Conservation (phyloP, 2,329 filamentous ascomycete genomes). For the Sclerotinia glacialis region DNA sequence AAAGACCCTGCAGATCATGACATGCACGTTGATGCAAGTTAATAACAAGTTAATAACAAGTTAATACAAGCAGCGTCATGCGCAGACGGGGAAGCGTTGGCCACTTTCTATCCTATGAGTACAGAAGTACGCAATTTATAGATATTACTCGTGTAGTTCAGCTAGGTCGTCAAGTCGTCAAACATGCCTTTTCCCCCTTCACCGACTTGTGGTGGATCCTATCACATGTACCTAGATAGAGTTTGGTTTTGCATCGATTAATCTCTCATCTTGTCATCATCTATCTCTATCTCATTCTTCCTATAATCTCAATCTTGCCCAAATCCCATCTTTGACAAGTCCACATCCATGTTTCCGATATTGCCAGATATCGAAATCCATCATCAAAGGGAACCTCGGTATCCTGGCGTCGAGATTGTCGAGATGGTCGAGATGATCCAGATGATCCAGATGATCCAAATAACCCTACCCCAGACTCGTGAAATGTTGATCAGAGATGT, state of each 20-base stretch:
- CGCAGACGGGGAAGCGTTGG: background rate
- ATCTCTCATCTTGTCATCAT: background rate
- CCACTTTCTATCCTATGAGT: slow-evolving; percentile 7
- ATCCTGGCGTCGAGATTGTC: too few relatives aligned
- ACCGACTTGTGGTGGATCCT: background rate
- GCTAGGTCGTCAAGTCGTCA: too few relatives aligned
- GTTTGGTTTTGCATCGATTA: too few relatives aligned
- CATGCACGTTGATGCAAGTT: background rate
- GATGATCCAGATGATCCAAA: background rate
- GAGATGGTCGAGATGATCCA: background rate
- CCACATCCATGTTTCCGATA: background rate
- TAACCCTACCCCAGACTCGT: slow-evolving; percentile 6
- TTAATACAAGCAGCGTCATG: background rate
- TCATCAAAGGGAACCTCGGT: background rate
- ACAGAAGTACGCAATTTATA: too few relatives aligned
- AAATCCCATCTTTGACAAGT: background rate
- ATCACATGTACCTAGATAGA: too few relatives aligned
- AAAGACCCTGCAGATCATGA: slow-evolving; percentile 16
- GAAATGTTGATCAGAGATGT: slow-evolving; percentile 10
- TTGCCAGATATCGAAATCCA: background rate
- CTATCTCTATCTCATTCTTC: too few relatives aligned
- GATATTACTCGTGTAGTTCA: too few relatives aligned
- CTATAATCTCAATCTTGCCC: too few relatives aligned
- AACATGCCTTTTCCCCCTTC: background rate
- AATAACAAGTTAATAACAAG: too few relatives aligned